Conservation (phyloP, 2,329 filamentous ascomycete species). For the Neocatenulostroma microsporum region DNA sequence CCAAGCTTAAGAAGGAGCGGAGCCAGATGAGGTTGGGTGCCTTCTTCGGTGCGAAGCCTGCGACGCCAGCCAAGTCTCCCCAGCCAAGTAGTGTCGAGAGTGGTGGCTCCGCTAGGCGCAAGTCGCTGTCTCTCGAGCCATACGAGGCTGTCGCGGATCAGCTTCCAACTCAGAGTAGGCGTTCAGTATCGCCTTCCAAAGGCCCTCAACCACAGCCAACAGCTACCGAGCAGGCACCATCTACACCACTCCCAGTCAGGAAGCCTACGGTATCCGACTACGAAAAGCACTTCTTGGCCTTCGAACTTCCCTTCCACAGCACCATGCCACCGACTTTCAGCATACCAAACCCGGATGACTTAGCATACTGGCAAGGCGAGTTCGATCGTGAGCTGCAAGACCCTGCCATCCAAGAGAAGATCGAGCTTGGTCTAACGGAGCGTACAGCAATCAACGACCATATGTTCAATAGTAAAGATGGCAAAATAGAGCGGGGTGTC, state of each 20-base stretch:
- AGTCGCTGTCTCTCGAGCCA: constrained; percentile 28
- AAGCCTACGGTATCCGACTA: constrained; percentile 33
- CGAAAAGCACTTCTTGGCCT: constrained; percentile 66
- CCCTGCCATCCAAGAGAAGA: constrained; percentile 23
- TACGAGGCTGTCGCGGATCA: constrained; percentile 22
- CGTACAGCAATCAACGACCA: constrained; percentile 8
- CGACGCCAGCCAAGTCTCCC: constrained; percentile 23
- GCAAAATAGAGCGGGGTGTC: constrained; percentile 17
- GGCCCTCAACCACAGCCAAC: constrained; percentile 15
- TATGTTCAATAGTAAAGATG: constrained; percentile 6
- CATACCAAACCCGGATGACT: constrained; percentile 14
- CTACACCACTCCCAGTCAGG: constrained; percentile 13
- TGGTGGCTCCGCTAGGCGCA: constrained; percentile 24
- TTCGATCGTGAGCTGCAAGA: constrained; percentile 26
- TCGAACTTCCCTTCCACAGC: constrained; percentile 68
- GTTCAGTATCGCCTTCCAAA: constrained; percentile 21
- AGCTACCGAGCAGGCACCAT: constrained; percentile 6
- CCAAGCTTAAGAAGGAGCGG: constrained; percentile 27
- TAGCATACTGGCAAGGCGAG: constrained; percentile 18
- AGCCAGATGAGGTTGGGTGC: constrained; percentile 33
- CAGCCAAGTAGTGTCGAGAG: constrained; percentile 7
- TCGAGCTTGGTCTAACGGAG: constrained; percentile 22
- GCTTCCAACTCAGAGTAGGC: no score
- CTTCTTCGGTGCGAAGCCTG: constrained; percentile 37
- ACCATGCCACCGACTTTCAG: constrained; percentile 55